phyloP scores from a whole-genome alignment of 139 green algal species.

The Micractinium conductrix region DNA sequence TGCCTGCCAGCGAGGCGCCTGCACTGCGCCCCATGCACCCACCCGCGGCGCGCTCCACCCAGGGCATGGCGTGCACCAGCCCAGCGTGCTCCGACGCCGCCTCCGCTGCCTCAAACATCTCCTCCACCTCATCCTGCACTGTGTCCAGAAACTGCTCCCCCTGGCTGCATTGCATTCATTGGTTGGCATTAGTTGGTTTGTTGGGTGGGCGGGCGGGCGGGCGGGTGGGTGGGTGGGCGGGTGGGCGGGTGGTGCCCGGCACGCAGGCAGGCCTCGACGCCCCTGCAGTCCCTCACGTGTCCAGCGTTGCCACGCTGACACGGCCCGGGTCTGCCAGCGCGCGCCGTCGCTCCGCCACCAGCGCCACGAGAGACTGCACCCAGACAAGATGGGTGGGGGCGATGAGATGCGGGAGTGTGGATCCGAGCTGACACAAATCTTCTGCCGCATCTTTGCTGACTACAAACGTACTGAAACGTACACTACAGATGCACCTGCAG shows the following conservation, averaged over 20 bases:
- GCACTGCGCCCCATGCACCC: not conserved
- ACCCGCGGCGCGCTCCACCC: conserved; percentile 27
- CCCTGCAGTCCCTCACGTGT: too few species aligned
- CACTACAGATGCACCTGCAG: not conserved
- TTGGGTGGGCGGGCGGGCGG: too few species aligned
- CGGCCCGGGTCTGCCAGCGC: too few species aligned
- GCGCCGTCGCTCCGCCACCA: not conserved
- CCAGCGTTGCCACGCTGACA: not conserved
- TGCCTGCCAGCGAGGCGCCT: too few species aligned
- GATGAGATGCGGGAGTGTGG: too few species aligned
- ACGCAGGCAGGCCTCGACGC: too few species aligned
- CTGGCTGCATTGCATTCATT: not conserved
- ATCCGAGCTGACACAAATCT: too few species aligned
- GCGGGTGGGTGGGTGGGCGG: too few species aligned
- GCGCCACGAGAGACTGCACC: not conserved
- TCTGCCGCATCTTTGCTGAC: too few species aligned
- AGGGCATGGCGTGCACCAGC: conserved; percentile 44
- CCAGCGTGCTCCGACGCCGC: conserved; percentile 33
- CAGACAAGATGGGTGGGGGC: too few species aligned
- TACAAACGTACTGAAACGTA: not conserved
- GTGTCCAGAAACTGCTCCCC: not conserved
- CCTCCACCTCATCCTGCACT: not conserved
- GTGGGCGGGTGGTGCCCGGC: too few species aligned
- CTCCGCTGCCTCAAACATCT: conserved; percentile 15
- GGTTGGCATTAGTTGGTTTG: not conserved